Base-by-base conservation (phyloP, 176 grass and related monocot species). In the Poa annua region DNA sequence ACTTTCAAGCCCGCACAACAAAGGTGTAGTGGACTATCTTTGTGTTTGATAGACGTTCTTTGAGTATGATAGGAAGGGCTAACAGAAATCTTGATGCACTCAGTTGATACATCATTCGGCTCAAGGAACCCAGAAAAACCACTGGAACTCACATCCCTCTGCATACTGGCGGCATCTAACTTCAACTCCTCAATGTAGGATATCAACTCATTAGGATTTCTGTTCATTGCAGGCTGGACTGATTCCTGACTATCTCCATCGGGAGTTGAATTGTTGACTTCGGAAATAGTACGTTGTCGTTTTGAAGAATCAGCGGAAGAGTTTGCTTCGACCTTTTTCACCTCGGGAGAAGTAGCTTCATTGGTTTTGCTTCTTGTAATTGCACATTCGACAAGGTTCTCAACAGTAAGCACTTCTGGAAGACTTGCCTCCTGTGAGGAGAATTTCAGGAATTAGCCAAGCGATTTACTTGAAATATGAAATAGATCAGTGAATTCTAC, bases 391-490 rank as follows among this genome's bases (percentile, higher is more conserved):
- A 89, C 67, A 78, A 95, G 76, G 76, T 82, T 95, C 26, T 83
- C 75, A 73, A 86, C 65, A 83, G 80, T 89, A 68, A 93, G 87
- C 22, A 93, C 83, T 69, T 95, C 89, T 74, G 91, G 93, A 71
- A 96, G 87, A 89, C 87, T 99, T 88, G 91, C 83, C 85, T 99
- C 96, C 96, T 99, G 89, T 33, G 47, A 79, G 59, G 55, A 78
- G 33, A 89, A 79, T 53, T 67, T 74, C 26, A 62, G 3, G 56
- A 86, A 77, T 89, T 74, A 83, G 67, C 34, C 66, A 74, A 74
- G 3, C 55, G 47, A 83, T 66, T 79, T 66, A 21, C 15, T 66
- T 47, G 66, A 73, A 74, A 8, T 38, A 16, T 66, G 36, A 66
- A 66, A 82, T 24, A 79, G 36, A 52, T 74, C 0, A 78, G 59